Conservation (phyloP, 2,329 filamentous ascomycete species). For the Diaporthe citri region DNA sequence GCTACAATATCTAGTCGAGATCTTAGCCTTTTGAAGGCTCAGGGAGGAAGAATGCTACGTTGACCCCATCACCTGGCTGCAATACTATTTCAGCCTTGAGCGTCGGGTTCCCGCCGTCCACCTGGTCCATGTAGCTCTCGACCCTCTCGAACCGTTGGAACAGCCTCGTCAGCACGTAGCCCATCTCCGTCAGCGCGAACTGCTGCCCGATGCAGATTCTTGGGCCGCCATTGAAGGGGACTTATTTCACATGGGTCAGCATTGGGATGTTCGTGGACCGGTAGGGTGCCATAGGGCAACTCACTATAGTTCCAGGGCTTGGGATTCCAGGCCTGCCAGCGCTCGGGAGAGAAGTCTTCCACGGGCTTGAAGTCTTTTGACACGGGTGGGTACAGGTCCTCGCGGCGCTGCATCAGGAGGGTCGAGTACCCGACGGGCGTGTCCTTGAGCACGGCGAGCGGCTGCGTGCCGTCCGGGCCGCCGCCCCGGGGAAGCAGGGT, state of each 20-base stretch:
- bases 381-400: constrained; percentile 69
- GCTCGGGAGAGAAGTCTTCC: constrained; percentile 71
- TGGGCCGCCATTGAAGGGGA: constrained; percentile 82
- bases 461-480: constrained; percentile 71
- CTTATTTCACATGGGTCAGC: constrained; percentile 41
- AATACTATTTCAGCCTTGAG: constrained; percentile 72
- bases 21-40: constrained; percentile 52
- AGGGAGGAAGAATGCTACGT: constrained; percentile 63
- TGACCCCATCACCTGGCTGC: constrained; percentile 70
- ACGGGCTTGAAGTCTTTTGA: constrained; percentile 61
- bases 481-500: constrained; percentile 81
- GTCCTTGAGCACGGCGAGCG: constrained; percentile 75
- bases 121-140: constrained; percentile 66
- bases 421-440: constrained; percentile 76
- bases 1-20: background rate
- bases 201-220: constrained; percentile 84
- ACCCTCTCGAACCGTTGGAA: constrained; percentile 79
- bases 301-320: constrained; percentile 74
- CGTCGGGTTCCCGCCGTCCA: constrained; percentile 66
- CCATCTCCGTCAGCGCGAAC: constrained; percentile 83
- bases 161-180: constrained; percentile 78
- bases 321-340: constrained; percentile 75
- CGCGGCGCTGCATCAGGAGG: constrained; percentile 79
- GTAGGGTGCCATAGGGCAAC: background rate
- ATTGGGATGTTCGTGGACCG: background rate